Base-by-base conservation (phyloP, 306 rosid genomes). In the Prunus mume region DNA sequence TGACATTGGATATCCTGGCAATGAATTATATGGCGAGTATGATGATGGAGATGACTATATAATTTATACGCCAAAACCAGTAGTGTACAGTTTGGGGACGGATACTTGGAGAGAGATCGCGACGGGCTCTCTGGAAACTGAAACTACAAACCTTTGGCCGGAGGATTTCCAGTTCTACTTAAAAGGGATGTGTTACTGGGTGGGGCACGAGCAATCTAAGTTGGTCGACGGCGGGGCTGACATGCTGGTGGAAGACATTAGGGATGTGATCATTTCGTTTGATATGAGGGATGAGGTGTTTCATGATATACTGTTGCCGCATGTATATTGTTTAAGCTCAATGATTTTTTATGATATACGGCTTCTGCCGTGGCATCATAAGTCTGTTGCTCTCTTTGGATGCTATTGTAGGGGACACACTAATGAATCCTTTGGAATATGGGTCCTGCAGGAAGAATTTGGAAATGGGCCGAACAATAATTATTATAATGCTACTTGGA, bases 141-240 rank as follows among this genome's bases (percentile, higher is more conserved):
- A 49, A 69, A 50, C 73, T 3, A 50, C 61, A 15, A 20, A 3
- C 20, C 1, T 69, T 49, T 27, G 73, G 73, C 73, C 61, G 6
- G 6, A 27, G 12, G 0, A 3, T 0, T 50, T 69, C 25, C 45
- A 10, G 12, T 25, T 73, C 24, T 34, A 12, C 41, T 73, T 25
- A 45, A 45, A 73, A 43, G 70, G 27, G 28, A 65, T 25, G 17
- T 63, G 51, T 28, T 74, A 27, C 49, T 74, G 78, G 78, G 18
- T 2, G 60, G 43, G 45, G 28, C 14, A 3, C 9, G 73, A 69
- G 61, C 61, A 47, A 50, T 12, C 27, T 18, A 69, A 9, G 2
- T 1, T 22, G 56, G 1, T 3, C 0, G 0, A 3, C 56, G 2
- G 20, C 22, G 12, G 1, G 6, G 34, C 6, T 32, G 34, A 32